A percentile compares a stretch with the other conserved stretches of the same genome.
Evolutionary conservation across 805 yeast species (phyloP).

Genomic region (Yamadazyma paraphyllophila): DNA sequence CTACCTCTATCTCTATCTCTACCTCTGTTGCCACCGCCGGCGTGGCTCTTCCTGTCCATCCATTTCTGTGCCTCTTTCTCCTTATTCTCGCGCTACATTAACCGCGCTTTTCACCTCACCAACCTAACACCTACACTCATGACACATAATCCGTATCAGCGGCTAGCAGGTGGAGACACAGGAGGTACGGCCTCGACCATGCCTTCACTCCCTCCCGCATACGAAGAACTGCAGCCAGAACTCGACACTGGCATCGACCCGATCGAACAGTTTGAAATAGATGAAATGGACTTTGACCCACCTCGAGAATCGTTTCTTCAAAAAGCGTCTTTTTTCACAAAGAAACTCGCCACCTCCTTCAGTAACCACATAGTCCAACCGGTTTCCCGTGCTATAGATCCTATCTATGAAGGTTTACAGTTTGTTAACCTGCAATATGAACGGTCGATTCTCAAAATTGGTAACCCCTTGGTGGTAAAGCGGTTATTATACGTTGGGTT

Average conservation of each 20-base stretch:
- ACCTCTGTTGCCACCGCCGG: too few relatives aligned
- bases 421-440: conserved; percentile 51
- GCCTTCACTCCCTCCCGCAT: conserved; percentile 16
- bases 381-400: conserved; percentile 46
- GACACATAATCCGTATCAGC: conserved; percentile 9
- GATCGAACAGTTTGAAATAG: conserved; percentile 18
- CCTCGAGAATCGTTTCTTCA: conserved; percentile 22
- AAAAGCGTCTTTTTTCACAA: conserved; percentile 32
- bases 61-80: too few relatives aligned
- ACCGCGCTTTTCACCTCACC: too few relatives aligned
- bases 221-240: conserved; percentile 12
- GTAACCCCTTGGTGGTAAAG: conserved; percentile 82
- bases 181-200: not conserved
- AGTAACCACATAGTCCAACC: conserved; percentile 31
- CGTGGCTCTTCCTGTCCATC: too few relatives aligned
- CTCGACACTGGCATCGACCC: not conserved
- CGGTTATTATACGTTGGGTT: conserved; percentile 69
- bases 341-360: conserved; percentile 11
- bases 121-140: not conserved
- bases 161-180: not conserved
- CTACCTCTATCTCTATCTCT: too few relatives aligned
- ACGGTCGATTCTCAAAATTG: conserved; percentile 56
- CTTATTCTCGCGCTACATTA: too few relatives aligned
- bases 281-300: conserved; percentile 14
- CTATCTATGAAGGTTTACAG: conserved; percentile 48